Base-by-base conservation (phyloP, 495 filamentous ascomycete genomes). In the Cercophora samala region DNA sequence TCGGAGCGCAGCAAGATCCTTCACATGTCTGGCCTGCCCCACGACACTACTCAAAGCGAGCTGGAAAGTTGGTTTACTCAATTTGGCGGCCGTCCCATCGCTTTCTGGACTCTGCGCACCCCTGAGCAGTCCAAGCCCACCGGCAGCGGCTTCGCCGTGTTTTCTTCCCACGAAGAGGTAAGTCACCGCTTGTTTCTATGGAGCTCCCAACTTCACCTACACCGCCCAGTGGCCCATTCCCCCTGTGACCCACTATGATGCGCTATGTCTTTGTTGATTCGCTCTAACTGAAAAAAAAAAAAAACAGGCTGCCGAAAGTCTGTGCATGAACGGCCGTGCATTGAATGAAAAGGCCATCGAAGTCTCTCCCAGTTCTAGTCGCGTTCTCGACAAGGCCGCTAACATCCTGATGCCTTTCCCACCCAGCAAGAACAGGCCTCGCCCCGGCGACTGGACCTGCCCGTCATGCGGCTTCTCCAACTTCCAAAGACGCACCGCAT, bases 61-160 rank as follows among this genome's bases (percentile, higher is more conserved):
- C 83, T 99, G 42, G 95, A 98, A 81, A 97, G 92, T 77, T 99
- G 95, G 95, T 99, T 97, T 77, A 99, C 95, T 24, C 95, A 99
- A 75, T 99, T 96, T 73, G 94, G 95, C 64, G 95, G 95, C 55
- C 91, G 95, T 19, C 95, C 95, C n/a, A 98, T 98, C 81, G 94
- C 94, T 22, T 99, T 99, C 79, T 99, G 94, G 94, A 99, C 95
- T 21, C 83, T 99, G 62, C 92, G 95, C 54, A 98, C 95, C 22
- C 95, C 95, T 13, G 95, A 99, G 77, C 95, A 98, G 78, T 94
- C 97, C 81, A 99, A 99, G 83, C 95, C 95, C 21, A 98, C 94
- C 8, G 95, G 95, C 21, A 93, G 93, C 55, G 95, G 95, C 24
- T 99, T 99, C 77, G 95, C 94, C 22, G 93, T 98, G 37, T 99